Percentiles rank a stretch among this genome's conserved stretches.
These are phyloP conservation scores for Neurospora pannonica DNA, from an alignment of 495 filamentous ascomycete genomes.

Conservation along the genomic window DNA sequence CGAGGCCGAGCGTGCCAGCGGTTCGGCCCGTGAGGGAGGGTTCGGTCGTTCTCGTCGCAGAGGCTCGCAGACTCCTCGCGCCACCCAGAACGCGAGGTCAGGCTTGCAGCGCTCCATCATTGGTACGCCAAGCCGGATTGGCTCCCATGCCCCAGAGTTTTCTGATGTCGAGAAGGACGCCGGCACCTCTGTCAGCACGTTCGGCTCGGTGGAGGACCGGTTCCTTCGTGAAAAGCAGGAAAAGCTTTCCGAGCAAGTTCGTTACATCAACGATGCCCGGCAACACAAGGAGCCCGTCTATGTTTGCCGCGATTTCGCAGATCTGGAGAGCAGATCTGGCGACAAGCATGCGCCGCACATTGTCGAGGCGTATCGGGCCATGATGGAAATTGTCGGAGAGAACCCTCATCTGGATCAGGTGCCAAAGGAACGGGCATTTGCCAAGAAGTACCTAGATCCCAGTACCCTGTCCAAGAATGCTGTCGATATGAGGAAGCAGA, in stretches of 20 bases:
- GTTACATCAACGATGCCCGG: constrained; percentile 61
- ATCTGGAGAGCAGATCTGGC: constrained; percentile 56
- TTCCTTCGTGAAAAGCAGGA: constrained; percentile 72
- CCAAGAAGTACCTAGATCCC: constrained; percentile 62
- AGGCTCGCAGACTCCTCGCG: constrained; percentile 29
- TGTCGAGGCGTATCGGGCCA: constrained; percentile 65
- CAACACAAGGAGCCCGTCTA: constrained; percentile 56
- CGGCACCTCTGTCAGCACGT: constrained; percentile 22
- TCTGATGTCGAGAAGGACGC: constrained; percentile 50
- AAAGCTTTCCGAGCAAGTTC: constrained; percentile 65
- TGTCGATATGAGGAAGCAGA: constrained; percentile 57
- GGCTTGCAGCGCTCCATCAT: constrained; percentile 72
- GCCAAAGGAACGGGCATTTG: constrained; percentile 68
- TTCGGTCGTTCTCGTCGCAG: constrained; percentile 48
- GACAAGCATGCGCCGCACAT: constrained; percentile 59
- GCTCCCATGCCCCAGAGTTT: constrained; percentile 49
- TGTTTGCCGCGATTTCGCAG: constrained; percentile 60
- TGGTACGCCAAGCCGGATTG: constrained; percentile 57
- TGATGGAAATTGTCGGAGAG: constrained; percentile 66
- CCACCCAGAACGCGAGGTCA: constrained; percentile 65
- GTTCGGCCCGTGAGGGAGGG: constrained; percentile 35
- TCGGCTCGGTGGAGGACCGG: constrained; percentile 52
- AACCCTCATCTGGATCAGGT: constrained; percentile 44
- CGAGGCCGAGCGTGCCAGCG: constrained; percentile 38
- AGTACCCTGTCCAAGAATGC: constrained; percentile 49